These are phyloP conservation scores for Alternaria panax DNA, from an alignment of 2,329 filamentous ascomycete genomes.

Conservation along the genomic window DNA sequence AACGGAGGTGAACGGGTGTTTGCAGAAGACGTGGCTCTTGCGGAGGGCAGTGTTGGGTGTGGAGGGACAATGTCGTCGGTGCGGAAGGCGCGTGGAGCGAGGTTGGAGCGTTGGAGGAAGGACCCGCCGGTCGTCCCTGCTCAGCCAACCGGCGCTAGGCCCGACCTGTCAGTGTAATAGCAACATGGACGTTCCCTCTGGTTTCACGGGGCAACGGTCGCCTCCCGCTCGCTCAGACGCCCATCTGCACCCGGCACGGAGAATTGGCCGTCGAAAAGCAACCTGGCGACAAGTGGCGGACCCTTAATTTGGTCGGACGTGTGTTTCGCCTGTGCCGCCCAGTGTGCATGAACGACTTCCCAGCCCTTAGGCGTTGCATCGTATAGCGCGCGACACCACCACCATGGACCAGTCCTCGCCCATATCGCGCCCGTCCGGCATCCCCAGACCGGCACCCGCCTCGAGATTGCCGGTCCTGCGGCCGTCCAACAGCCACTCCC, in stretches of 20 bases:
- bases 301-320: conserved; percentile 18
- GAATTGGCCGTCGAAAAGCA: conserved; percentile 13
- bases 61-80: conserved; percentile 11
- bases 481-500: conserved; percentile 47
- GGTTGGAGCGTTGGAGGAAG: conserved; percentile 19
- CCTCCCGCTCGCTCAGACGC: conserved; percentile 19
- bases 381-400: conserved; percentile 34
- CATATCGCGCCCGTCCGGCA: conserved; percentile 42
- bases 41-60: conserved; percentile 3
- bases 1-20: conserved; percentile 1
- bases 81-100: conserved; percentile 14
- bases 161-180: conserved; percentile 1
- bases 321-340: conserved; percentile 5
- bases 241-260: conserved; percentile 17
- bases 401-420: conserved; percentile 45
- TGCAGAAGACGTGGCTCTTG: conserved; percentile 6
- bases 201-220: conserved; percentile 25
- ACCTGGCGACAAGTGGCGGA: conserved; percentile 8
- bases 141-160: conserved; percentile 12
- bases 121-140: conserved; percentile 12
- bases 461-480: conserved; percentile 62
- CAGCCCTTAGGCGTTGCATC: conserved; percentile 7
- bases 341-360: conserved; percentile 13
- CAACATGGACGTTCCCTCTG: conserved; percentile 9
- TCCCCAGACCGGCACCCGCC: conserved; percentile 57